Base-by-base conservation (phyloP, 768 basidiomycete species). In the Lactarius deliciosus region DNA sequence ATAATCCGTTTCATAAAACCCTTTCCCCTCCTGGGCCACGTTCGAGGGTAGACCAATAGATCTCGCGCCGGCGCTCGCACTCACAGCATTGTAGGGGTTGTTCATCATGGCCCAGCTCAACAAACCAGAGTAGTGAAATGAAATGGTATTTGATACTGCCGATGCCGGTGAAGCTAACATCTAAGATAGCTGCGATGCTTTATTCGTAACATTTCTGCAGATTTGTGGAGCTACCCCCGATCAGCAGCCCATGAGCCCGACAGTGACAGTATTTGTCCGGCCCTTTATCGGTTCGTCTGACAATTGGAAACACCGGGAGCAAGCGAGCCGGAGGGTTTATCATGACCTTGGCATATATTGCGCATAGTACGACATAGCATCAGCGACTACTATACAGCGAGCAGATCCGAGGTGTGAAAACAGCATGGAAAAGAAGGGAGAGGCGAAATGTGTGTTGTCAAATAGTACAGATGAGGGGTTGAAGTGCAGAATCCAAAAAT, bases 391-490 rank as follows among this genome's bases (percentile, higher is more conserved):
- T 54, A 63, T 59, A 59, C 61, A 67, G 22, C 61, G 22, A 45
- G 25, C 15, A 36, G 53, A 41, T 50, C 50, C 53, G 16, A 54
- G 20, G 40, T 18, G 50, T 55, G 36, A 53, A 57, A 63, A 55
- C 55, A 30, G 34, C 40, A 55, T 64, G 53, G 15, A 20, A 36
- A 38, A 41, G 38, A 54, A 36, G 30, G 60, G 47, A 43, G 11
- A 11, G 41, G 43, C 25, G 58, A 50, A 64, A 45, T n/a, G 41
- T 64, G 64, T 54, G 61, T 45, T 55, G 50, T 43, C 54, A n/a
- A 55, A 25, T 64, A 57, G 53, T 67, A 67, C 66, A 67, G 53
- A 45, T 67, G 66, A 5, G 57, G 43, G 60, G 54, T 50, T 38
- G 45, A 53, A n/a, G 32, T 25, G 34, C 32, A 58, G 7, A 56